Conservation (phyloP, 768 basidiomycete species). For the Gloeophyllum trabeum region DNA sequence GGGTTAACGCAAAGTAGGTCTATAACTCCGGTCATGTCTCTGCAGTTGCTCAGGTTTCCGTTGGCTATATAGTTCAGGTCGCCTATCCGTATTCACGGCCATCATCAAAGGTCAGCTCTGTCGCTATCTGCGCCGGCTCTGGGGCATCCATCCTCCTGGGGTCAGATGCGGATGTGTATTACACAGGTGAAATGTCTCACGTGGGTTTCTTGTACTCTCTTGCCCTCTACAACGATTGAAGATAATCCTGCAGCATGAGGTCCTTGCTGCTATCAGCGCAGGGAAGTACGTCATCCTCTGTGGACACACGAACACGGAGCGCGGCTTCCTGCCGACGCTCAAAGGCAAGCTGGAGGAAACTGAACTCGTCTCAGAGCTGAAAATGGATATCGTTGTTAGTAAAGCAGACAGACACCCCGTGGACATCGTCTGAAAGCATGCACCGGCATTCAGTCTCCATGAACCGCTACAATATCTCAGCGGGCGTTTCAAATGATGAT, state of each 20-base stretch:
- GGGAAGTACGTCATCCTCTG: slow-evolving; percentile 79
- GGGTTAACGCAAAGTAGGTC: slow-evolving; percentile 44
- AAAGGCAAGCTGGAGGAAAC: slow-evolving; percentile 43
- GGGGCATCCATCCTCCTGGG: slow-evolving; percentile 70
- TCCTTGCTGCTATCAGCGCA: slow-evolving; percentile 66
- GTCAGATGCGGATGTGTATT: slow-evolving; percentile 71
- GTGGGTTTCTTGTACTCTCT: slow-evolving; percentile 28
- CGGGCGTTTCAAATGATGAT: too few relatives aligned
- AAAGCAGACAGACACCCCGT: slow-evolving; percentile 67
- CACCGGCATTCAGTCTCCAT: background rate
- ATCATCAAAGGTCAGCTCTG: slow-evolving; percentile 29
- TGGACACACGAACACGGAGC: slow-evolving; percentile 92
- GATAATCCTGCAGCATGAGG: slow-evolving; percentile 54
- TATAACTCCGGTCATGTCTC: slow-evolving; percentile 5
- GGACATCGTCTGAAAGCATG: slow-evolving; percentile 36
- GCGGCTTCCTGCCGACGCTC: slow-evolving; percentile 77
- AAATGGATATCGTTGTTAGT: slow-evolving; percentile 60
- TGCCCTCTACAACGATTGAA: slow-evolving; percentile 10
- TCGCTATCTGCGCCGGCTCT: slow-evolving; percentile 89
- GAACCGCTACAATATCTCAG: too few relatives aligned
- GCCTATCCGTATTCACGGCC: slow-evolving; percentile 31
- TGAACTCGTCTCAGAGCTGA: slow-evolving; percentile 20
- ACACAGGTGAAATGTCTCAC: slow-evolving; percentile 91
- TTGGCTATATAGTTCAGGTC: slow-evolving; percentile 45
- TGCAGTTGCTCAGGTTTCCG: slow-evolving; percentile 11